Conservation (phyloP, 306 rosid genomes). For the Neltuma alba region DNA sequence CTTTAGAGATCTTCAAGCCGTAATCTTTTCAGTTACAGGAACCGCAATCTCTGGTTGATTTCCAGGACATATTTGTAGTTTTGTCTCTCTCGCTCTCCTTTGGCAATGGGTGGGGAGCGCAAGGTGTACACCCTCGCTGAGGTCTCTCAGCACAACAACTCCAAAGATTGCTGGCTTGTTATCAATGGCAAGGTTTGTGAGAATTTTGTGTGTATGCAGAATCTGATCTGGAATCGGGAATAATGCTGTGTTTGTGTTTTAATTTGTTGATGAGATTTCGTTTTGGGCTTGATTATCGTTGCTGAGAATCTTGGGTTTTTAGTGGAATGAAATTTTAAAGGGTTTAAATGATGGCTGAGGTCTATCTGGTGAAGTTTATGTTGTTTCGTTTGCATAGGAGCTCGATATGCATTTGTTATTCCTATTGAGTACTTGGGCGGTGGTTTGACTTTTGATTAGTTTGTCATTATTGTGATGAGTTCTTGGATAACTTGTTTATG, state of each 20-base stretch:
- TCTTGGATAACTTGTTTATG: not conserved
- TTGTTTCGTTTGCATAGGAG: not conserved
- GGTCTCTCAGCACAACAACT: constrained; percentile 56
- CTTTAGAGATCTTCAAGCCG: not conserved
- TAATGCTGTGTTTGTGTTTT: constrained; percentile 4
- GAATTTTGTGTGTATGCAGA: not conserved
- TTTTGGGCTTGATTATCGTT: not conserved
- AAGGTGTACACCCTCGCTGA: constrained; percentile 68
- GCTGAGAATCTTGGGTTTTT: not conserved
- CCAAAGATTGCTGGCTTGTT: constrained; percentile 84
- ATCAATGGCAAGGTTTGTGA: constrained; percentile 71
- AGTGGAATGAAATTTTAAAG: not conserved
- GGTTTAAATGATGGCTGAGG: not conserved
- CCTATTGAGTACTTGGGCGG: not conserved
- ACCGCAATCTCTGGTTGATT: not conserved
- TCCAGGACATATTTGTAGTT: not conserved
- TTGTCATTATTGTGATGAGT: not conserved
- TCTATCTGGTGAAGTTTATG: constrained; percentile 1
- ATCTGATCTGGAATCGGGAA: not conserved
- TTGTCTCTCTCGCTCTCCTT: constrained; percentile 7
- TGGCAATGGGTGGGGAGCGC: constrained; percentile 58
- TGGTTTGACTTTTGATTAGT: not conserved
- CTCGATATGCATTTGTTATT: not conserved
- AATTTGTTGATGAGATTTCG: not conserved
- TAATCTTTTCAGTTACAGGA: not conserved